These are phyloP conservation scores for Nothophaeocryptopus gaeumannii DNA, from an alignment of 2,329 filamentous ascomycete genomes.

Conservation along the genomic window DNA sequence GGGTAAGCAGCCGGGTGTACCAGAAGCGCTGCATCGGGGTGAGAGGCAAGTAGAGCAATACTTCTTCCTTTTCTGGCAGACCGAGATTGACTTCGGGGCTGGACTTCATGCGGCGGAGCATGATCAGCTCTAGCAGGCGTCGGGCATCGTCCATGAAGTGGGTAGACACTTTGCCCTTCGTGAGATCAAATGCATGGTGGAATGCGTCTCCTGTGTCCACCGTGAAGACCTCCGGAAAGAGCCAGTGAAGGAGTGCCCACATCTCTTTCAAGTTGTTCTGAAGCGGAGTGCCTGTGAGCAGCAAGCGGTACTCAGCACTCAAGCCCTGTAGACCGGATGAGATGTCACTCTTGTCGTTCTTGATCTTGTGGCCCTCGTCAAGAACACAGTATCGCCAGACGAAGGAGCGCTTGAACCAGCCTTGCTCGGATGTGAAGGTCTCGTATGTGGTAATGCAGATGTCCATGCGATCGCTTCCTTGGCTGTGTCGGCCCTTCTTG, in stretches of 20 bases:
- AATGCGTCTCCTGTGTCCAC: constrained; percentile 52
- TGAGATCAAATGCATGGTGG: constrained; percentile 56
- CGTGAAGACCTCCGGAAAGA: constrained; percentile 58
- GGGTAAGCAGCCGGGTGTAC: constrained; percentile 58
- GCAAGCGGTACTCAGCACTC: constrained; percentile 48
- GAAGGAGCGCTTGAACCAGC: constrained; percentile 52
- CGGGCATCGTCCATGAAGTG: constrained; percentile 54
- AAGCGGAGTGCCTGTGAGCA: constrained; percentile 56
- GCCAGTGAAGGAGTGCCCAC: constrained; percentile 58
- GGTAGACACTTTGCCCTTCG: constrained; percentile 53
- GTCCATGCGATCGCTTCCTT: constrained; percentile 42
- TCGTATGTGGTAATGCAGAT: constrained; percentile 54
- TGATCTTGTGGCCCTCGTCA: constrained; percentile 55
- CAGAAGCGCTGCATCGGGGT: constrained; percentile 58
- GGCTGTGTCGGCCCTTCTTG: constrained; percentile 12
- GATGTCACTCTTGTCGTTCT: constrained; percentile 48
- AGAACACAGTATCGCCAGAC: constrained; percentile 54
- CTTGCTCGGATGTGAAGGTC: constrained; percentile 44
- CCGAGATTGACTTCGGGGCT: constrained; percentile 54
- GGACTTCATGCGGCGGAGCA: constrained; percentile 59
- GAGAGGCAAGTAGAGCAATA: constrained; percentile 57
- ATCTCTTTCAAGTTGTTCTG: constrained; percentile 59
- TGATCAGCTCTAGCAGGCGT: constrained; percentile 54
- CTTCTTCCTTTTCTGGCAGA: constrained; percentile 57
- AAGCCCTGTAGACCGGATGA: constrained; percentile 44